Evolutionary conservation across 192 early-diverging fungal genomes (phyloP), one percentile per base, ranked within the genome.

Genomic region (Coemansia javaensis): DNA sequence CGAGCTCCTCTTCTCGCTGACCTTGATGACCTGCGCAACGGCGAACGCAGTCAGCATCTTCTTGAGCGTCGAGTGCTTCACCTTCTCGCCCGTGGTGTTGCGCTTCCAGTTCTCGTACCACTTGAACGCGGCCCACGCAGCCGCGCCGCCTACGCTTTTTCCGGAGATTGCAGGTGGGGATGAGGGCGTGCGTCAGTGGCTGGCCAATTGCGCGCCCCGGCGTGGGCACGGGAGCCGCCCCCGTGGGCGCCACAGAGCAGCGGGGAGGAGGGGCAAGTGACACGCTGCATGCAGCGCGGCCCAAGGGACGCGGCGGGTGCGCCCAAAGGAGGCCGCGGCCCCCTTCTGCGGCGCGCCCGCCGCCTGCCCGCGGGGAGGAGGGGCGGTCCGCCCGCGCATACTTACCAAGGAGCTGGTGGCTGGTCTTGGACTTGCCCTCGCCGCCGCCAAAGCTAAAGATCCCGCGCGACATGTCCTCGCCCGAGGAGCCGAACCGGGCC

Each of bases 341-440:
- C 4, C 25, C 4, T 3, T 7, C 7, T 27, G 7, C 25, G 3
- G 25, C 25, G 25, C 25, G 25, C 4, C 25, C 25, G 25, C 25
- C 4, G 7, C 25, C 4, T 7, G 7, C 7, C 4, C 4, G 25
- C 41, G 17, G 23, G 41, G 6, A 30, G 9, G 7, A 11, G 17
- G 5, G 5, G 17, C 15, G 5, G 28, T 9, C 28, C 28, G 5
- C 5, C 10, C 28, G 28, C 32, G 12, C 2, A 2, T 33, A 74
- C 71, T 63, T 75, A 75, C 71, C 71, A 50, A 75, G 47, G 40
- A 75, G 59, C 59, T 75, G 71, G 40, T 75, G 71, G 47, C 50
- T 56, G 7, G 23, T 66, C 47, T 66, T 66, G 16, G 71, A 66
- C 60, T 75, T 30, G 32, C 71, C 71, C 11, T 45, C 27, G 50